phyloP scores from a whole-genome alignment of 2,329 filamentous ascomycete genomes.

The Phialemoniopsis sp. region DNA sequence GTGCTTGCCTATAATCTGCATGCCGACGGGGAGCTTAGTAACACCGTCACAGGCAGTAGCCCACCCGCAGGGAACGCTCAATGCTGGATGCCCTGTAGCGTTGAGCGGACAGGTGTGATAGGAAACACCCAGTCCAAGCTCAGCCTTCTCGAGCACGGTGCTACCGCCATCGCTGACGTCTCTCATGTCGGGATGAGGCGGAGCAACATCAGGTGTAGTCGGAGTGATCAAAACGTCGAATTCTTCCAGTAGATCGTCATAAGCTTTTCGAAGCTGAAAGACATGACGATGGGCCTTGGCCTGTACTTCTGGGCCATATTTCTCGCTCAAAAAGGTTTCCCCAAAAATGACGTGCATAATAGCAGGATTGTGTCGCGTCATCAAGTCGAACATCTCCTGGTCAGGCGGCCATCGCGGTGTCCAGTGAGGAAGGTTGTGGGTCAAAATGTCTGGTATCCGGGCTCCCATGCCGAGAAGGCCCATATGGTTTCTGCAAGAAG shows the following conservation, averaged over 20 bases:
- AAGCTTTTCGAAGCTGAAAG: constrained; percentile 39
- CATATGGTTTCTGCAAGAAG: constrained; percentile 23
- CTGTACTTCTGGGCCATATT: constrained; percentile 24
- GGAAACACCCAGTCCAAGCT: constrained; percentile 36
- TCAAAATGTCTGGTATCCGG: no score
- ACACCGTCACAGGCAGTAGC: no score
- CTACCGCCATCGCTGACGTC: no score
- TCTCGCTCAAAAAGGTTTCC: constrained; percentile 21
- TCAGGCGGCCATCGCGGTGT: constrained; percentile 20
- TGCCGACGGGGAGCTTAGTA: constrained; percentile 1
- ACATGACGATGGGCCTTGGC: constrained; percentile 42
- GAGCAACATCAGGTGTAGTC: constrained; percentile 37
- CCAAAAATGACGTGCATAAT: constrained; percentile 38
- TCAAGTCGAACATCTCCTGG: constrained; percentile 35
- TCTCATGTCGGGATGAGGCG: constrained; percentile 30
- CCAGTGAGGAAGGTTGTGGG: constrained; percentile 22
- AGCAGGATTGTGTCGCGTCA: constrained; percentile 37
- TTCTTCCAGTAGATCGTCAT: constrained; percentile 34
- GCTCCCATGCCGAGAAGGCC: no score
- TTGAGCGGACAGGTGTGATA: constrained; percentile 43
- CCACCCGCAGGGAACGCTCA: no score
- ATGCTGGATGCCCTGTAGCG: constrained; percentile 19
- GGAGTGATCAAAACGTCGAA: constrained; percentile 46
- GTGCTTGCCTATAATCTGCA: constrained; percentile 8
- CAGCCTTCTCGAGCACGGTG: constrained; percentile 32